Base-by-base conservation (phyloP, 768 basidiomycete species). In the Collybia mongolica region DNA sequence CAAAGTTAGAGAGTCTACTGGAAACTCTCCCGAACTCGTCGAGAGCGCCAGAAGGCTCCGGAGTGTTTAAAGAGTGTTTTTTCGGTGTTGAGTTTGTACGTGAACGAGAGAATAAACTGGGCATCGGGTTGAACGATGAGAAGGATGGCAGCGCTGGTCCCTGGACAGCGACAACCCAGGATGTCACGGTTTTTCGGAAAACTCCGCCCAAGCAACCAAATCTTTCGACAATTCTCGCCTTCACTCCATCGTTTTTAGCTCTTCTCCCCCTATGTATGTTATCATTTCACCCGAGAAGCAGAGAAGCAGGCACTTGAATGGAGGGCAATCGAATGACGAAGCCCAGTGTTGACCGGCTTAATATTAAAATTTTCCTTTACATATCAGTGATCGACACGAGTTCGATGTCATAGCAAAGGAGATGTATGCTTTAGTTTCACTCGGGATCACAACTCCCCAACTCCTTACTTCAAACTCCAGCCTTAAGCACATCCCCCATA, bases 31-130 rank as follows among this genome's bases (percentile, higher is more conserved):
- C 86, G 54, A 88, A 87, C 71, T 88, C 86, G 69, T 88, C 86
- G 54, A 67, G 68, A 53, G 58, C 48, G 52, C 58, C 55, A 40
- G 62, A 50, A 55, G 62, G 63, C 37, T 70, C 61, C 41, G 60
- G 23, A 28, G 60, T n/a, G 8, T 55, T 28, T 40, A 58, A 58
- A 49, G 56, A 56, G 44, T 53, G 52, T 57, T 71, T 75, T 70
- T 77, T 64, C 32, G 81, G 71, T 2, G 79, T 78, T 18, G 86
- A 86, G 48, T 72, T 75, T 42, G 84, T 85, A 46, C 86, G 79
- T 54, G 82, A 64, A 58, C 86, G 81, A 65, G 86, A 86, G 70
- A 88, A 88, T 69, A 88, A 63, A 67, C 82, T 85, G 73, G 80
- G 84, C 86, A 88, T 88, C 70, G 76, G 62, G 61, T 62, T 54